A percentile compares a stretch with the other conserved stretches of the same genome.
These are phyloP conservation scores for Malus asiatica DNA, from an alignment of 306 rosid species.

Conservation along the genomic window DNA sequence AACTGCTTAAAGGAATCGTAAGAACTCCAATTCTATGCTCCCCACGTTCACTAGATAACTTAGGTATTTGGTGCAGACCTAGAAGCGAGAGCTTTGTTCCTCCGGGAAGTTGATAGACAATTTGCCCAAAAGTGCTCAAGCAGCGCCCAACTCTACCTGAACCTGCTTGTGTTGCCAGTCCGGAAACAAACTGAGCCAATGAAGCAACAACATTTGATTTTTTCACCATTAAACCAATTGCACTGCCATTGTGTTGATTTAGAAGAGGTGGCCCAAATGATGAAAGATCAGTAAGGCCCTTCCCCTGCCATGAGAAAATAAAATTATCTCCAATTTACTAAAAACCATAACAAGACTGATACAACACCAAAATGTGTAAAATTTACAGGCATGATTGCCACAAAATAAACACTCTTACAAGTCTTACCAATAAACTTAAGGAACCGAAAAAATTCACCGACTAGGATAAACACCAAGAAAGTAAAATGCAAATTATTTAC, in stretches of 20 bases:
- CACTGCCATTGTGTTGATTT: constrained; percentile 56
- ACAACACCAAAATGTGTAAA: background rate
- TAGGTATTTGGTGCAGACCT: constrained; percentile 51
- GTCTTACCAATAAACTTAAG: background rate
- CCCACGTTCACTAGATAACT: constrained; percentile 24
- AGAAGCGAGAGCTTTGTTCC: constrained; percentile 66
- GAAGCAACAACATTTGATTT: constrained; percentile 68
- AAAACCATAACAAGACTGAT: background rate
- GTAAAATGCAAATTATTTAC: background rate
- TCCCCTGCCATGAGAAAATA: constrained; percentile 34
- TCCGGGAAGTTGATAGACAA: constrained; percentile 52
- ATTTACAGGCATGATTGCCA: background rate
- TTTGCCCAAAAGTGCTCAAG: constrained; percentile 65
- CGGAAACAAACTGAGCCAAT: constrained; percentile 62
- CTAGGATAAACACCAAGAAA: background rate
- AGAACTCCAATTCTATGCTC: constrained; percentile 34
- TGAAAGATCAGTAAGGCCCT: constrained; percentile 62
- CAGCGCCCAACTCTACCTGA: constrained; percentile 30
- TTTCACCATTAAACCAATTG: constrained; percentile 64
- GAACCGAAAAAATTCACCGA: background rate
- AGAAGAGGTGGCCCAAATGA: constrained; percentile 76
- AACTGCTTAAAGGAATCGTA: constrained; percentile 38
- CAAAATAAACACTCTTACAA: background rate
- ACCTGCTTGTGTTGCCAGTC: constrained; percentile 32
- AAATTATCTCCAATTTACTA: background rate